These are phyloP conservation scores for Peronospora belbahrii DNA, from an alignment of 352 stramenopile species.

Conservation along the genomic window DNA sequence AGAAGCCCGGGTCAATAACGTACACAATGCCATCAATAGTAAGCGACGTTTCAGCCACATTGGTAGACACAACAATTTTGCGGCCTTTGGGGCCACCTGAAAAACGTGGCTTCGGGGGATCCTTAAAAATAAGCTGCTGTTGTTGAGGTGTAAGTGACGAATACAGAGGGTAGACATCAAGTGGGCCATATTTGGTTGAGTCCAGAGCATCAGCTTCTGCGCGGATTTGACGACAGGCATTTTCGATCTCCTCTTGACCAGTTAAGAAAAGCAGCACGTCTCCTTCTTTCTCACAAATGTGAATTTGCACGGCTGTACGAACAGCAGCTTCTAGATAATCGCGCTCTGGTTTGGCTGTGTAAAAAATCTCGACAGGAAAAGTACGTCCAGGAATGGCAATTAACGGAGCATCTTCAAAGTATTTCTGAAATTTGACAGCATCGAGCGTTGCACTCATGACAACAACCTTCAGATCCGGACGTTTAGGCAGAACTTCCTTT, in stretches of 20 bases:
- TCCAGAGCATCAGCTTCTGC: conserved; percentile 76
- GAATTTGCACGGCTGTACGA: conserved; percentile 90
- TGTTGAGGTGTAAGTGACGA: conserved; percentile 96
- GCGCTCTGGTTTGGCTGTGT: conserved; percentile 93
- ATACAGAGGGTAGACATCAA: conserved; percentile 94
- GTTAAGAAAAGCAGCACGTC: conserved; percentile 99
- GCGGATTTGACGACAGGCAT: conserved; percentile 89
- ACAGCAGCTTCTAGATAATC: conserved; percentile 96
- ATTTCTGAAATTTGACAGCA: conserved; percentile 92
- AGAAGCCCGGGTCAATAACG: conserved; percentile 99
- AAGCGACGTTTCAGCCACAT: conserved; percentile 99
- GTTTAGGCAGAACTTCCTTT: conserved; percentile 93
- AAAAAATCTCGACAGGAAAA: conserved; percentile 98
- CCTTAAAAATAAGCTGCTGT: conserved; percentile 99
- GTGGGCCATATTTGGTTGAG: conserved; percentile 93
- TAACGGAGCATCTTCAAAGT: conserved; percentile 92
- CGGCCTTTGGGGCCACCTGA: conserved; percentile 81
- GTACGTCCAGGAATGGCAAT: conserved; percentile 93
- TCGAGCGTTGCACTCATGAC: conserved; percentile 99
- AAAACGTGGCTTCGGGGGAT: conserved; percentile 89
- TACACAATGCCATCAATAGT: conserved; percentile 99
- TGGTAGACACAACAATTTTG: conserved; percentile 98
- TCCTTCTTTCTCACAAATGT: conserved; percentile 94
- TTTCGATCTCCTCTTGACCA: conserved; percentile 98
- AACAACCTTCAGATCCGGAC: conserved; percentile 95